Conservation (phyloP, 1,284 basidiomycete genomes). For the Moniliella sp. region DNA sequence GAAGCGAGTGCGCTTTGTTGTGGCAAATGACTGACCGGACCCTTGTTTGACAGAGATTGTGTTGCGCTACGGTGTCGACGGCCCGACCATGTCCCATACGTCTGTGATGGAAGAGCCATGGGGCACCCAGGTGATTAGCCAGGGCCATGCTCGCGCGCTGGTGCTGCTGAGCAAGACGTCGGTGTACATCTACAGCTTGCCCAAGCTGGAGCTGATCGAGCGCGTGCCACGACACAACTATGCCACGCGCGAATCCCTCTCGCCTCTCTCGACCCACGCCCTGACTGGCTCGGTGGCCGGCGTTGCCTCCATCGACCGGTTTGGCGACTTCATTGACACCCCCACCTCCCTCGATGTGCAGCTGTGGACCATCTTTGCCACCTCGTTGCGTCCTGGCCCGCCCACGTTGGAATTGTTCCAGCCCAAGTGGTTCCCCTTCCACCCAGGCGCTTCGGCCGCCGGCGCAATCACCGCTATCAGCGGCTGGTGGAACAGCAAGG, state of each 20-base stretch:
- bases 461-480: conserved; percentile 17
- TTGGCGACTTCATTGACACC: conserved; percentile 23
- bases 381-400: conserved; percentile 11
- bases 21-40: too few relatives aligned
- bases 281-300: too few relatives aligned
- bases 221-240: too few relatives aligned
- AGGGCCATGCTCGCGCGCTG: conserved; percentile 9
- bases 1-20: too few relatives aligned
- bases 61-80: conserved; percentile 12
- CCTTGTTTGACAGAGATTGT: neutral
- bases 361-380: conserved; percentile 20
- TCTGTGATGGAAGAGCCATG: conserved; percentile 14
- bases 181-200: conserved; percentile 14
- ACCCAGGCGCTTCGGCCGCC: conserved; percentile 13
- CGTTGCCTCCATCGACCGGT: conserved; percentile 10
- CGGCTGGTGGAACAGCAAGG: conserved; percentile 16
- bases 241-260: too few relatives aligned
- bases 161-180: conserved; percentile 12
- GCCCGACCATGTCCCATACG: conserved; percentile 7
- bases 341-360: conserved; percentile 19
- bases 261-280: too few relatives aligned
- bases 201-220: conserved; percentile 11
- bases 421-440: conserved; percentile 8
- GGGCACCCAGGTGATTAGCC: conserved; percentile 11
- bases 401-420: conserved; percentile 13